Base-by-base conservation (phyloP, 2,329 filamentous ascomycete genomes). In the Venturia nashicola region DNA sequence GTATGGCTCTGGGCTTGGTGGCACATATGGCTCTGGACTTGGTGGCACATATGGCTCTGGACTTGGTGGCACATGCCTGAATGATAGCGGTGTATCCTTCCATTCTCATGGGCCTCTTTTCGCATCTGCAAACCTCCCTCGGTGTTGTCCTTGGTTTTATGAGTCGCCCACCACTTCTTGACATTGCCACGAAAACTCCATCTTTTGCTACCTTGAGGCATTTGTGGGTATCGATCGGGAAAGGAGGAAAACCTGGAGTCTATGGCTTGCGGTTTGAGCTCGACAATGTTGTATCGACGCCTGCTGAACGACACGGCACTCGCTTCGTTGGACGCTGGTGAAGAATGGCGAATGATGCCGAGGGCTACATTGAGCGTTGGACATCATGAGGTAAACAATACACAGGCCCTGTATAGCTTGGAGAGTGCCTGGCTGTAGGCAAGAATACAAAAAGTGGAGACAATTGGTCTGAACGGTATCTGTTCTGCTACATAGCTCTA, bases 401-500 rank as follows among this genome's bases (percentile, higher is more conserved):
- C 46, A 23, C 46, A 51, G 20, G 14, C 2, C 8, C n/a, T 46
- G 43, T 20, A 3, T 20, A 51, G 46, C n/a, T 27, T 27, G 46
- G 46, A 51, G 46, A 51, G 46, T 23, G 46, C 12, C 9, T 27
- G 46, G 46, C 11, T 23, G 23, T 12, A 27, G 9, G 20, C 46
- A 27, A 51, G 46, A 51, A 14, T 8, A 48, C 46, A 23, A 32
- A n/a, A 51, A 51, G 46, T 36, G 51, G 51, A 36, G 27, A 57
- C 51, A 36, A n/a, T 20, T 55, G 32, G 27, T 57, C 32, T 57
- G 36, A 18, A 36, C 32, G 18, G 27, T 23, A 57, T 20, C 51
- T 57, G 51, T n/a, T 57, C n/a, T 36, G 32, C 51, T 57, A 57
- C 51, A 57, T 57, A 57, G 51, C 51, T 57, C 51, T 57, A 57